Percentiles rank a stretch among this genome's conserved stretches.
These are phyloP conservation scores for Theobroma cacao DNA, from an alignment of 345 rosid species.

Conservation along the genomic window DNA sequence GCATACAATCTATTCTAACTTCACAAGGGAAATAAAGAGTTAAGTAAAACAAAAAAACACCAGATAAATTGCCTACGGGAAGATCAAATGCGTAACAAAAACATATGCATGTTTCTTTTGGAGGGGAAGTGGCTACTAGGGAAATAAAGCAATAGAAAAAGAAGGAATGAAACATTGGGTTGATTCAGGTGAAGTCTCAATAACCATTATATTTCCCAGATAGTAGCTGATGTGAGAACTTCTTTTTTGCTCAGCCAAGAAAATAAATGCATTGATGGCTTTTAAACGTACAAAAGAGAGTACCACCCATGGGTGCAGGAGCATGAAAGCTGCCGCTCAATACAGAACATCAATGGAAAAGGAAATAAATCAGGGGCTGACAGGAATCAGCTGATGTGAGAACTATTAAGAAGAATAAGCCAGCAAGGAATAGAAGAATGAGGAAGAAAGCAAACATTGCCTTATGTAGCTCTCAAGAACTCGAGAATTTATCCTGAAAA, in stretches of 20 bases:
- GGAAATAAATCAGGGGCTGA: no score
- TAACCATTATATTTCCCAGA: neutral
- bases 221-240: neutral
- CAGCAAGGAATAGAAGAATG: neutral
- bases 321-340: no score
- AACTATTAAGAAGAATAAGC: no score
- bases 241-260: no score
- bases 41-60: neutral
- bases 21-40: neutral
- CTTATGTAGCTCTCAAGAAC: neutral
- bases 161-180: neutral
- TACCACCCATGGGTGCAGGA: no score
- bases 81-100: neutral
- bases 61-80: no score
- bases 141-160: neutral
- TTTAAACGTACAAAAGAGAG: no score
- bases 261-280: no score
- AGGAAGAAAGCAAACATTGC: neutral
- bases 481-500: neutral
- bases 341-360: no score
- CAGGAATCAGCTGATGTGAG: no score
- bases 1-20: neutral
- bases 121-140: neutral
- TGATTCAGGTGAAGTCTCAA: neutral
- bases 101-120: neutral